Evolutionary conservation across 495 filamentous ascomycete species (phyloP).

Genomic region (Collariella sp.): DNA sequence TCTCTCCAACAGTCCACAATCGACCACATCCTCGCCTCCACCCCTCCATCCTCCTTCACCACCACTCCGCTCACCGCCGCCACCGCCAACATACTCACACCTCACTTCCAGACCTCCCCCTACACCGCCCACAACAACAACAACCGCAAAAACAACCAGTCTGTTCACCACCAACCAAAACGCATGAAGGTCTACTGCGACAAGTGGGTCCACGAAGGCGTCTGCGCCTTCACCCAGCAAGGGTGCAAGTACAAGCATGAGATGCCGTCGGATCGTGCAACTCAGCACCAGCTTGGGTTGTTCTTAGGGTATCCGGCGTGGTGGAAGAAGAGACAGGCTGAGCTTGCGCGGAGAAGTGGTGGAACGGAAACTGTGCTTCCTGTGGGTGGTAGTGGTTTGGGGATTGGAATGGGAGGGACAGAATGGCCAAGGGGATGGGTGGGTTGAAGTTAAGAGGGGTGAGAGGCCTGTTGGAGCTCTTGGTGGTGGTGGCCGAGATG

Average conservation of each 20-base stretch:
- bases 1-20: constrained; percentile 18
- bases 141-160: constrained; percentile 2
- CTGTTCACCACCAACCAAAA: constrained; percentile 22
- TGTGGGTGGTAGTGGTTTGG: too few relatives aligned
- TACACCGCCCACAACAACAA: not conserved
- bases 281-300: constrained; percentile 54
- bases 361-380: too few relatives aligned
- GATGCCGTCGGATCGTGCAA: constrained; percentile 58
- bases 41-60: not conserved
- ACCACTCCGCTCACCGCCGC: not conserved
- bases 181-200: constrained; percentile 69
- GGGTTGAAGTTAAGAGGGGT: too few relatives aligned
- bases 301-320: constrained; percentile 44
- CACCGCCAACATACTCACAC: not conserved
- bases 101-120: not conserved
- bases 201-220: constrained; percentile 75
- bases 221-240: constrained; percentile 75
- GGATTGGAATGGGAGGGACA: too few relatives aligned
- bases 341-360: constrained; percentile 29
- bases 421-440: too few relatives aligned
- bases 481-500: too few relatives aligned
- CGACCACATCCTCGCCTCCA: constrained; percentile 16
- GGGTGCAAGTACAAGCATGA: constrained; percentile 84
- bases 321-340: constrained; percentile 45
- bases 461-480: too few relatives aligned